phyloP scores from a whole-genome alignment of 2,329 filamentous ascomycete genomes.

The Neonectria punicea region DNA sequence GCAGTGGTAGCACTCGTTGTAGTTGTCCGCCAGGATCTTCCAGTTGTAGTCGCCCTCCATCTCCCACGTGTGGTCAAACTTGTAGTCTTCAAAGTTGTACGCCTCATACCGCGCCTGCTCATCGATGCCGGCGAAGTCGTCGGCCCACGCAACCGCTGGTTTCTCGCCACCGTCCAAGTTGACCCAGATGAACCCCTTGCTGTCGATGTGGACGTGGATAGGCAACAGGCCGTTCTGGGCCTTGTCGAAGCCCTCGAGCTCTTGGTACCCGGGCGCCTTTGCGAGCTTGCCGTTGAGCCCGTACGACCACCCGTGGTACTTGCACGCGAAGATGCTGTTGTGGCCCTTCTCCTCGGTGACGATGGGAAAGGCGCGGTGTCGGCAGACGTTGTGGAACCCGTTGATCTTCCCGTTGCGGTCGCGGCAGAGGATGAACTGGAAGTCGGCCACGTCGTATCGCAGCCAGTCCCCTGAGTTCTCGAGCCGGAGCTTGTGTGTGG shows the following conservation, averaged over 20 bases:
- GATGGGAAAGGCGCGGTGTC: constrained; percentile 69
- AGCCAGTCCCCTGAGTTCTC: constrained; percentile 65
- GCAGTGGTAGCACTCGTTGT: constrained; percentile 75
- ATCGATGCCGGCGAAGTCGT: constrained; percentile 62
- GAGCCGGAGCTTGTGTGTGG: constrained; percentile 61
- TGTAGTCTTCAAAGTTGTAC: constrained; percentile 63
- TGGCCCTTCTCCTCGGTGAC: constrained; percentile 62
- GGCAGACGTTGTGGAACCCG: constrained; percentile 71
- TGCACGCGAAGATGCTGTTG: constrained; percentile 65
- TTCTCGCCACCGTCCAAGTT: constrained; percentile 61
- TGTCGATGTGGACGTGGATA: constrained; percentile 64
- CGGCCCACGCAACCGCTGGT: constrained; percentile 61
- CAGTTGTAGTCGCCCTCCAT: constrained; percentile 68
- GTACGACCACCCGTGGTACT: constrained; percentile 73
- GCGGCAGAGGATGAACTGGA: constrained; percentile 63
- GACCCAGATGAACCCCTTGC: constrained; percentile 67
- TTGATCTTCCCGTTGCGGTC: constrained; percentile 64
- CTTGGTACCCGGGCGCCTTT: constrained; percentile 69
- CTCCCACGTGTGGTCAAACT: constrained; percentile 67
- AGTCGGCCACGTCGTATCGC: constrained; percentile 64
- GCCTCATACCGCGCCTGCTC: constrained; percentile 55
- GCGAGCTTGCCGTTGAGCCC: constrained; percentile 65
- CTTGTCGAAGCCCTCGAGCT: constrained; percentile 66
- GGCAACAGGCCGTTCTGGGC: constrained; percentile 65
- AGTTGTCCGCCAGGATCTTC: constrained; percentile 71